Base-by-base conservation (phyloP, 2,329 filamentous ascomycete genomes). In the Lachnellula arida region DNA sequence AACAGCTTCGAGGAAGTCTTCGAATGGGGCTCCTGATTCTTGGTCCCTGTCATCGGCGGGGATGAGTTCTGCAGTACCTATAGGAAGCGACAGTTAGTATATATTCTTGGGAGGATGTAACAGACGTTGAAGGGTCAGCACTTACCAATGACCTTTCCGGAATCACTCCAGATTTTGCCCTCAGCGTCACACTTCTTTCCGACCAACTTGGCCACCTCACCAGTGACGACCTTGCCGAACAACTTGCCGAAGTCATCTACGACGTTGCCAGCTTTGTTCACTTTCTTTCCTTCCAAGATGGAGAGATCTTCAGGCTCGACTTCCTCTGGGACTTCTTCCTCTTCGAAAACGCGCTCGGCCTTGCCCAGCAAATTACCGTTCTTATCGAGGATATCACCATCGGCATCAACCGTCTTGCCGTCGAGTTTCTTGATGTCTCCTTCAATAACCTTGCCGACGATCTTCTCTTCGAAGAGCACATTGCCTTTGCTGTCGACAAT, bases 301-400 rank as follows among this genome's bases (percentile, higher is more conserved):
- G 77, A 77, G 54, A 76, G 76, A 63, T 82, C 79, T 9, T 57
- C 55, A 19, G 53, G 56, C 34, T 65, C 64, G 19, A 59, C 55
- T 8, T 64, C 65, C 39, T 63, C 60, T 23, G 60, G 55, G 4
- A 52, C 48, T 8, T 55, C 56, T 28, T 72, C 71, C 48, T 73
- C 72, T 6, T 71, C 64, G 50, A 71, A 66, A 6, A 64, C 66
- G 37, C 67, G 57, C 47, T 70, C 68, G 5, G 66, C 67, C 34
- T 67, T 67, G 35, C 66, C 68, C 2, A 85, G 69, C 2, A 74
- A 68, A 57, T 85, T 85, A 25, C 81, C 81, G 67, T 89, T 90
- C 71, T 85, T 86, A 75, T 94, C 90, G 53, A 88, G 78, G 37
- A 95, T 84, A 55, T 94, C 89, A 40, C 90, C 90, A 60, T 94